Percentiles rank a stretch among this genome's conserved stretches.
Evolutionary conservation across 2,329 filamentous ascomycete species (phyloP).

Genomic region (Penicillium thymicola): DNA sequence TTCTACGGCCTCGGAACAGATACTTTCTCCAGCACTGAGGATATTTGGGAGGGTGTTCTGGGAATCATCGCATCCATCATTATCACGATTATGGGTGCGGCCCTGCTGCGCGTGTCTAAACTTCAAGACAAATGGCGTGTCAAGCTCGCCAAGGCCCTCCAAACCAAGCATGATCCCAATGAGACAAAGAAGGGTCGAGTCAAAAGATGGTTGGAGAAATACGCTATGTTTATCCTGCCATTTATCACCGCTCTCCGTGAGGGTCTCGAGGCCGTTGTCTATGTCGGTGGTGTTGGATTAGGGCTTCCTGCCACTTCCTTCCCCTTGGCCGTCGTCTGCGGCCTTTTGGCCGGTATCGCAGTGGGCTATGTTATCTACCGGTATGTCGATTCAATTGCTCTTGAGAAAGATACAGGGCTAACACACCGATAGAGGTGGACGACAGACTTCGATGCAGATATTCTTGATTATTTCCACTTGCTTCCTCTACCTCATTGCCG

Average conservation of each 20-base stretch:
- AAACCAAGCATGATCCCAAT: slow-evolving; percentile 41
- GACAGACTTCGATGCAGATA: slow-evolving; percentile 63
- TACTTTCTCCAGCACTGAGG: slow-evolving; percentile 65
- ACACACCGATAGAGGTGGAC: slow-evolving; percentile 53
- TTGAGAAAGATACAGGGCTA: neutral
- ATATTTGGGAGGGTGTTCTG: slow-evolving; percentile 80
- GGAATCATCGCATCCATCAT: slow-evolving; percentile 71
- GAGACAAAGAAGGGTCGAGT: slow-evolving; percentile 46
- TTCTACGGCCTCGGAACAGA: slow-evolving; percentile 70
- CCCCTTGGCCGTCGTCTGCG: slow-evolving; percentile 71
- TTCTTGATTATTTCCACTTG: slow-evolving; percentile 82
- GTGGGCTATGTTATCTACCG: slow-evolving; percentile 76
- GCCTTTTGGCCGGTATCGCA: slow-evolving; percentile 62
- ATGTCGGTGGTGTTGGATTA: slow-evolving; percentile 79
- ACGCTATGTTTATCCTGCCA: slow-evolving; percentile 80
- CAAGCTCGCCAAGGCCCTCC: slow-evolving; percentile 69
- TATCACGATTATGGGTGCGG: slow-evolving; percentile 77
- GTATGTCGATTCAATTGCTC: slow-evolving; percentile 46
- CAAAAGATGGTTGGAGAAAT: slow-evolving; percentile 68
- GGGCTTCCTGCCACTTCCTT: slow-evolving; percentile 71
- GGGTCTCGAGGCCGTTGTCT: slow-evolving; percentile 81
- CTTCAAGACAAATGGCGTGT: slow-evolving; percentile 81
- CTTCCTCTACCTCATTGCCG: slow-evolving; percentile 78
- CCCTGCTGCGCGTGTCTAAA: slow-evolving; percentile 76
- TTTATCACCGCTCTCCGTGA: slow-evolving; percentile 86